Conservation (phyloP, 495 filamentous ascomycete genomes). For the Penicillium argentinense region DNA sequence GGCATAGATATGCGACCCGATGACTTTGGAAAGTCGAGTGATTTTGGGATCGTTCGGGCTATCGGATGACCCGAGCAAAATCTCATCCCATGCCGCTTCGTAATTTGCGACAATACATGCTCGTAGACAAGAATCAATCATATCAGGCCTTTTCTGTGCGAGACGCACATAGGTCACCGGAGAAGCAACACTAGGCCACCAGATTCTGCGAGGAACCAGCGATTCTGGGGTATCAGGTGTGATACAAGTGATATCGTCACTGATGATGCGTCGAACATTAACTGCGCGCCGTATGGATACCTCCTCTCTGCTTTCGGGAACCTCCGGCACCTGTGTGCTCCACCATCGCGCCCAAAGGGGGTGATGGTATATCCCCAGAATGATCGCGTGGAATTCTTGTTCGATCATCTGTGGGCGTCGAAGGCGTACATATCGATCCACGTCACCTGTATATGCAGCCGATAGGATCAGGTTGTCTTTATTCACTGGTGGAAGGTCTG, state of each 20-base stretch:
- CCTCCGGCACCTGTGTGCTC: conserved; percentile 7
- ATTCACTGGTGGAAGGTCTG: conserved; percentile 8
- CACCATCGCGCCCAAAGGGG: conserved; percentile 11
- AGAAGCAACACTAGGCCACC: conserved; percentile 1
- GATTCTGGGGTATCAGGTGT: conserved; percentile 1
- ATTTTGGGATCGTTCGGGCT: conserved; percentile 4
- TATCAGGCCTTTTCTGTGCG: background rate
- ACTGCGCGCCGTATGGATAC: conserved; percentile 4
- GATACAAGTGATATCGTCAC: conserved; percentile 6
- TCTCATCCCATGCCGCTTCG: background rate
- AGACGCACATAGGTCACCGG: conserved; percentile 3
- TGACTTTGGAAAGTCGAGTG: conserved; percentile 7
- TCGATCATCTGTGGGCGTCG: conserved; percentile 7
- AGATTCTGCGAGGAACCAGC: conserved; percentile 1
- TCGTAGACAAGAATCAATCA: background rate
- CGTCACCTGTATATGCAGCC: conserved; percentile 9
- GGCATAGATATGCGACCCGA: conserved; percentile 5
- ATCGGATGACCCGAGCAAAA: conserved; percentile 5
- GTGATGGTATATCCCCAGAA: conserved; percentile 11
- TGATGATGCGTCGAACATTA: conserved; percentile 12
- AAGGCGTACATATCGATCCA: conserved; percentile 10
- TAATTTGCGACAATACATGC: background rate
- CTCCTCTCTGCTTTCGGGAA: background rate
- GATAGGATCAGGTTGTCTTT: conserved; percentile 7
- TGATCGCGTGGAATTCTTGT: conserved; percentile 6